Conservation (phyloP, 768 basidiomycete species). For the Boletus bicolor region DNA sequence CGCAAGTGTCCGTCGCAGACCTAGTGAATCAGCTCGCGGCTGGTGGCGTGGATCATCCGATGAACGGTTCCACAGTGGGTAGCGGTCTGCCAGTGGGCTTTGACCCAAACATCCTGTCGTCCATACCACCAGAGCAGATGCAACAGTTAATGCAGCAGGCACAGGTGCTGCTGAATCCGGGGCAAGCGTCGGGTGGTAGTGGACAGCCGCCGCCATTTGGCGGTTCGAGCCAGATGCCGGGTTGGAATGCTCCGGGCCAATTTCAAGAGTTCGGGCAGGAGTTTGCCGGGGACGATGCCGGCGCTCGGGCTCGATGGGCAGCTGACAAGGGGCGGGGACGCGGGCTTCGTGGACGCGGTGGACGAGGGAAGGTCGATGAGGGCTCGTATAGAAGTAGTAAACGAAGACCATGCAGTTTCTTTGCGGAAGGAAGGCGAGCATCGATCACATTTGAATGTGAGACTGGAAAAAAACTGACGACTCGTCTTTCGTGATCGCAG, state of each 20-base stretch:
- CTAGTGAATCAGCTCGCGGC: constrained; percentile 62
- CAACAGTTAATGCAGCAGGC: constrained; percentile 56
- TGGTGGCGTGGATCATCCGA: constrained; percentile 40
- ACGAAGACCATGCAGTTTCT: constrained; percentile 89
- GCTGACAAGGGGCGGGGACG: constrained; percentile 49
- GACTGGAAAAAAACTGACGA: constrained; percentile 35
- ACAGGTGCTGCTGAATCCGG: constrained; percentile 31
- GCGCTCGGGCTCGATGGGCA: constrained; percentile 44
- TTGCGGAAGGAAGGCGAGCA: constrained; percentile 91
- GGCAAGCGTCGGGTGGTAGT: constrained; percentile 27
- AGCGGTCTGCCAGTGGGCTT: constrained; percentile 36
- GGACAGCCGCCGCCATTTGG: constrained; percentile 35
- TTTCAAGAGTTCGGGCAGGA: constrained; percentile 50
- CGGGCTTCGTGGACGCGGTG: constrained; percentile 56
- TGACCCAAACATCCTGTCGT: constrained; percentile 41
- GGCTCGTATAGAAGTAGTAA: constrained; percentile 74
- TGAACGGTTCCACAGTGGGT: constrained; percentile 33
- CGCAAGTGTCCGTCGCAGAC: constrained; percentile 57
- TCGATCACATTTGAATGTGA: constrained; percentile 38
- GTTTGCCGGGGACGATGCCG: constrained; percentile 42
- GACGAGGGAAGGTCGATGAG: constrained; percentile 52
- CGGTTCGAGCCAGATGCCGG: constrained; percentile 33
- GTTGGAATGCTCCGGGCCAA: constrained; percentile 38
- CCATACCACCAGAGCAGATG: constrained; percentile 56
- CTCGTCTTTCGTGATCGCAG: constrained; percentile 52